Percentiles rank a stretch among this genome's conserved stretches.
Conservation (phyloP, 371 early-diverging fungal genomes). For the Actinomucor elegans region DNA sequence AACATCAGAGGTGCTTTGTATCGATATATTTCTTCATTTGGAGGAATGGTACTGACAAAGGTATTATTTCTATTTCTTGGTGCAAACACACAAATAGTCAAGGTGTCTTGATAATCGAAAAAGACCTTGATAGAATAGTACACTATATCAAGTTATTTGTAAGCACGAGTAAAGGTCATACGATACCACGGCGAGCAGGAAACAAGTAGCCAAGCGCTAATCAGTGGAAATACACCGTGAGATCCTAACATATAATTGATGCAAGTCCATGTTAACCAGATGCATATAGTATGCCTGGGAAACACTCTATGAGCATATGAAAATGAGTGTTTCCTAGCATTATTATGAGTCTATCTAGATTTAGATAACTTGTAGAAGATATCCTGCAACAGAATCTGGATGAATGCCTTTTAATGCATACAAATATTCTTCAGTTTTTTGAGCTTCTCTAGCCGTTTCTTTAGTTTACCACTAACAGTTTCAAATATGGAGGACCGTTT, state of each 20-base stretch:
- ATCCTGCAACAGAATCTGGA: neutral
- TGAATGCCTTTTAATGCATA: neutral
- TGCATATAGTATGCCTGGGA: neutral
- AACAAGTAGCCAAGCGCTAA: neutral
- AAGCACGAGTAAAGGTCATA: neutral
- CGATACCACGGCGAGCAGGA: neutral
- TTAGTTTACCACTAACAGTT: no score
- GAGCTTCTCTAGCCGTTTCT: no score
- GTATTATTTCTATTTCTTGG: neutral
- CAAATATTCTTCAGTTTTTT: neutral
- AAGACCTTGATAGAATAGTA: neutral
- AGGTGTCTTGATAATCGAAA: neutral
- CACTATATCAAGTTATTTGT: neutral
- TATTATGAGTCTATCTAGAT: no score
- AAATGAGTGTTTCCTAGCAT: neutral
- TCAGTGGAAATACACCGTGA: neutral
- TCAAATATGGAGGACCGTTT: no score
- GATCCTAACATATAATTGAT: neutral
- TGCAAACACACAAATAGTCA: neutral
- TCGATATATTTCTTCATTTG: neutral
- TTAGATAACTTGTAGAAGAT: neutral
- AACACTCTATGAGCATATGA: conserved; percentile 1
- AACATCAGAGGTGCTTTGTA: neutral
- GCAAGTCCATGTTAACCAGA: neutral
- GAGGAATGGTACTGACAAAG: neutral